Percentiles rank a stretch among this genome's conserved stretches.
These are phyloP conservation scores for Penicillium silybi DNA, from an alignment of 495 filamentous ascomycete genomes.

Conservation along the genomic window DNA sequence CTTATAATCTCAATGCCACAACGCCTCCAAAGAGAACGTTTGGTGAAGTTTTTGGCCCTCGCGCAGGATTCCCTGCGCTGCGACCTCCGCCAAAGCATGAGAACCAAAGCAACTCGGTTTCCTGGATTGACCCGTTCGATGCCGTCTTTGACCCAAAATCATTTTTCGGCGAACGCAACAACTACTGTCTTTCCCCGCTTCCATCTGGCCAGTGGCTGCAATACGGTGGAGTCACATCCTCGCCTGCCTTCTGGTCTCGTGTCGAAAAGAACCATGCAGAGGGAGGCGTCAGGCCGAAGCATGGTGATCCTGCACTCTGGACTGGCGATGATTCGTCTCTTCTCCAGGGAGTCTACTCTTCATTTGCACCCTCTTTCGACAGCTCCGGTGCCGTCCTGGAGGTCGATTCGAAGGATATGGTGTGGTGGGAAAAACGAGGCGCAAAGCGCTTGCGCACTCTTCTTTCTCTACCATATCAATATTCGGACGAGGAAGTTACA, in stretches of 20 bases:
- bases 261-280: constrained; percentile 31
- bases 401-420: constrained; percentile 60
- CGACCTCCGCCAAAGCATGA: constrained; percentile 56
- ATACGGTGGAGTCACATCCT: constrained; percentile 41
- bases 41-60: constrained; percentile 75
- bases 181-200: constrained; percentile 38
- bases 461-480: constrained; percentile 38
- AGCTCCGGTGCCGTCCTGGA: constrained; percentile 72
- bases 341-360: constrained; percentile 79
- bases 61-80: constrained; percentile 59
- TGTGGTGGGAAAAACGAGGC: constrained; percentile 88
- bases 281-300: constrained; percentile 4
- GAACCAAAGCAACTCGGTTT: constrained; percentile 20
- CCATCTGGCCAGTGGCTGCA: constrained; percentile 43
- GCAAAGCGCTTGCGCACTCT: constrained; percentile 53
- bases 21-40: constrained; percentile 57
- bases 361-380: constrained; percentile 81
- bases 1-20: constrained; percentile 43
- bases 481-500: constrained; percentile 22
- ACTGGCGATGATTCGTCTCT: constrained; percentile 48
- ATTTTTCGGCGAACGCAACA: constrained; percentile 38
- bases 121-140: constrained; percentile 45
- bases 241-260: constrained; percentile 40
- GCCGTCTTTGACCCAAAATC: constrained; percentile 31
- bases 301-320: constrained; percentile 34